Base-by-base conservation (phyloP, 2,329 filamentous ascomycete genomes). In the Botrytis cinerea region DNA sequence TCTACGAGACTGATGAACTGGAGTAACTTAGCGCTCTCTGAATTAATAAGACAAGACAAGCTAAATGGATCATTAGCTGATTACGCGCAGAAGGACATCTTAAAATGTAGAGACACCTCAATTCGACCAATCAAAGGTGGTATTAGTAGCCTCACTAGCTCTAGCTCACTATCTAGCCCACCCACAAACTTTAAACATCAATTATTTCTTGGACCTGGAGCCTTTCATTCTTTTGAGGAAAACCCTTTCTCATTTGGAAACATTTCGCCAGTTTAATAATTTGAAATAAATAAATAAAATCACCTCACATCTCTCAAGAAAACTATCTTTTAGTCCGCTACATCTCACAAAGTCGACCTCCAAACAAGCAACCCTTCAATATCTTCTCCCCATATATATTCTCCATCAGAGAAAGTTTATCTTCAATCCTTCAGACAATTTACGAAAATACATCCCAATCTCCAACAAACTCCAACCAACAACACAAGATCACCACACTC, bases 151-250 rank as follows among this genome's bases (percentile, higher is more conserved):
- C 32, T 16, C 48, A 40, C 46, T 67, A 51, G 4, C 6, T 67
- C 6, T 54, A 67, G 63, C 63, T 67, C 14, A 16, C 45, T 32
- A 67, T 51, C 32, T 67, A 67, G 63, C 32, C 28, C 45, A 25
- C 14, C 32, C 45, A 51, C 45, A 51, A 67, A 38, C 22, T n/a
- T 1, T 22, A 38, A 48, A 22, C 38, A 25, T 18, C 25, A 0
- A 51, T 10, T 38, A 10, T 16, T 4, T 7, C 3, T 32, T 4
- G 8, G 16, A 1, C 7, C 14, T 57, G 14, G 8, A n/a, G 14
- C 9, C 6, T 32, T 18, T 43, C 12, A 20, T 10, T 63, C n/a
- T 22, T 22, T 18, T 7, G 10, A 4, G 9, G 22, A 25, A 64
- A 3, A 22, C 0, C 10, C 60, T 28, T 28, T 1, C n/a, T 22